Percentiles rank a stretch among this genome's conserved stretches.
phyloP scores from a whole-genome alignment of 2,329 filamentous ascomycete genomes.

The Zarea fungicola region DNA sequence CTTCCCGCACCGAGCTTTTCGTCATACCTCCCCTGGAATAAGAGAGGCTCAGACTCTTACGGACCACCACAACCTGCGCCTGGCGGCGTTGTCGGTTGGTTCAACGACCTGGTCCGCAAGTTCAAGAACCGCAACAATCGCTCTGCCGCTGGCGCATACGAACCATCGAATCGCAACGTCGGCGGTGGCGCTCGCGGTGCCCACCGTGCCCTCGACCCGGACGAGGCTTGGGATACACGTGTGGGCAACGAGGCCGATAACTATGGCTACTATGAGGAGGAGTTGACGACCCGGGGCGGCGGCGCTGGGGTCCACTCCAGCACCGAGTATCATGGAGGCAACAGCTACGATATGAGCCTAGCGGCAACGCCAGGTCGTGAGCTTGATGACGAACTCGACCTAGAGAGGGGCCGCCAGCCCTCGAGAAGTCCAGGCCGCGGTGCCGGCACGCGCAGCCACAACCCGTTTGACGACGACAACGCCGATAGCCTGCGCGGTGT shows the following conservation, averaged over 20 bases:
- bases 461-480: constrained; percentile 66
- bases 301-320: constrained; percentile 24
- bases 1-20: constrained; percentile 64
- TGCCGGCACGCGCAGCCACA: constrained; percentile 31
- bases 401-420: constrained; percentile 36
- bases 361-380: constrained; percentile 30
- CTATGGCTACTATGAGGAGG: constrained; percentile 67
- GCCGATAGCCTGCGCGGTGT: constrained; percentile 64
- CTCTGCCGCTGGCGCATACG: constrained; percentile 67
- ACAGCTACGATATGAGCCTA: constrained; percentile 46
- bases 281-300: constrained; percentile 40
- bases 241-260: constrained; percentile 68
- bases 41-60: constrained; percentile 41
- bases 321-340: constrained; percentile 29
- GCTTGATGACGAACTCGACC: constrained; percentile 18
- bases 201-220: constrained; percentile 68
- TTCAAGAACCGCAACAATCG: constrained; percentile 62
- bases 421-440: constrained; percentile 38
- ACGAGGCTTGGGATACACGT: constrained; percentile 80
- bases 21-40: constrained; percentile 68
- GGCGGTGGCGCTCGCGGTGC: constrained; percentile 44
- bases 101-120: constrained; percentile 59
- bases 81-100: constrained; percentile 65
- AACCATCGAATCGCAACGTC: constrained; percentile 41
- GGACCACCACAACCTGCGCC: constrained; percentile 49